These are phyloP conservation scores for Lentinula edodes DNA, from an alignment of 768 basidiomycete genomes.

Conservation along the genomic window DNA sequence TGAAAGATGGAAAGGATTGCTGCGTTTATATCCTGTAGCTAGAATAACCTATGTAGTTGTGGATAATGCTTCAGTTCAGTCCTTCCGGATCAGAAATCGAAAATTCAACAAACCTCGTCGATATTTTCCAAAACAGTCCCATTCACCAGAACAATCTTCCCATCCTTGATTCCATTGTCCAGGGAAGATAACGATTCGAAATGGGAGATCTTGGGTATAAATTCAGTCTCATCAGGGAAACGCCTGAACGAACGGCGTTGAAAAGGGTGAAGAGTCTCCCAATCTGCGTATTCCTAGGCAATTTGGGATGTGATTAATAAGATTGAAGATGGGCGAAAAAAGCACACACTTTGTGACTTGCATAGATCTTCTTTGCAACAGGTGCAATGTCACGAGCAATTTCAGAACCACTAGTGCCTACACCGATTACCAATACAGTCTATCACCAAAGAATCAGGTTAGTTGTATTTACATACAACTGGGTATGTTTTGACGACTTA, in stretches of 20 bases:
- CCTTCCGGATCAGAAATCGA: not conserved
- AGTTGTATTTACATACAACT: no score
- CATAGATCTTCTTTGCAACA: conserved; percentile 9
- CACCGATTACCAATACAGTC: conserved; percentile 16
- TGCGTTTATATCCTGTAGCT: conserved; percentile 24
- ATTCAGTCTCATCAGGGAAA: conserved; percentile 18
- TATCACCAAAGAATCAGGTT: not conserved
- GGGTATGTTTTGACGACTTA: conserved; percentile 2
- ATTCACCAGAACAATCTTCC: conserved; percentile 21
- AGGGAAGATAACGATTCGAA: conserved; percentile 17
- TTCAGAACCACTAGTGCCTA: conserved; percentile 14
- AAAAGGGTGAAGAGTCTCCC: conserved; percentile 20
- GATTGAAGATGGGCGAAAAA: not conserved
- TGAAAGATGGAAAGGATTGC: conserved; percentile 21
- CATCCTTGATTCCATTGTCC: conserved; percentile 17
- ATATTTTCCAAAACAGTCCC: conserved; percentile 23
- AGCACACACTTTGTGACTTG: conserved; percentile 15
- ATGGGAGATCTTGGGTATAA: conserved; percentile 21
- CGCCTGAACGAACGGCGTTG: conserved; percentile 19
- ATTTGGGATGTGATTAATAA: not conserved
- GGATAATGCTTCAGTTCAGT: not conserved
- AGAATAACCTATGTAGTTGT: conserved; percentile 16
- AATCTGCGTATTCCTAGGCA: conserved; percentile 12
- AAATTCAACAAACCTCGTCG: conserved; percentile 16
- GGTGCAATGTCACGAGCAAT: conserved; percentile 17